These are phyloP conservation scores for Alternaria ethzedia DNA, from an alignment of 2,329 filamentous ascomycete genomes.

Conservation along the genomic window DNA sequence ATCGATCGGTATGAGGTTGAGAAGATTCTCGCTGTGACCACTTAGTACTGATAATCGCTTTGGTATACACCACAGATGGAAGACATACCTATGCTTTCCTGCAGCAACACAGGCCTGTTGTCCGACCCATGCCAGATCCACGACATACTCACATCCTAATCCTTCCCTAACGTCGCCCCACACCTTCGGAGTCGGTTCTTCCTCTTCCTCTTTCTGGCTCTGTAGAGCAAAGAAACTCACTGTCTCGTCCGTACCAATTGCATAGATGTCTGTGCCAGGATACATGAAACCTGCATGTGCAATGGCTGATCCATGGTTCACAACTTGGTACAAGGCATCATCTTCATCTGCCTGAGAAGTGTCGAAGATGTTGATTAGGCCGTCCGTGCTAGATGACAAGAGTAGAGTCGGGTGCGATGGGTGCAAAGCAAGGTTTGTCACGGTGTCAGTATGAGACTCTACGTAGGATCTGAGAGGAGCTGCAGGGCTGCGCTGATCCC, in stretches of 20 bases:
- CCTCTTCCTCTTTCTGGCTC: constrained; percentile 66
- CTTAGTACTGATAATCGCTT: constrained; percentile 1
- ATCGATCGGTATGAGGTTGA: constrained; percentile 41
- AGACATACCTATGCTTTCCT: constrained; percentile 71
- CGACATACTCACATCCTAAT: constrained; percentile 76
- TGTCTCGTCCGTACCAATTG: constrained; percentile 78
- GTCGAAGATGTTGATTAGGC: constrained; percentile 79
- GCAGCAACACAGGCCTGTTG: constrained; percentile 68
- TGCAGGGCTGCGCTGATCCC: constrained; percentile 51
- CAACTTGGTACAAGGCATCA: constrained; percentile 76
- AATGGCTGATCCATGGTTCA: constrained; percentile 78
- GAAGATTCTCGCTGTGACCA: constrained; percentile 25
- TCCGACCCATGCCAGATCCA: constrained; percentile 68
- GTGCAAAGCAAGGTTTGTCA: constrained; percentile 68
- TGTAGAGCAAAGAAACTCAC: constrained; percentile 75
- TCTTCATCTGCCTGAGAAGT: constrained; percentile 70
- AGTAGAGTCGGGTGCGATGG: constrained; percentile 66
- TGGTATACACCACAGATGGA: neutral
- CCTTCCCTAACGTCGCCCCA: constrained; percentile 73
- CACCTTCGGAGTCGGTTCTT: constrained; percentile 52
- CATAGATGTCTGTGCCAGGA: constrained; percentile 61
- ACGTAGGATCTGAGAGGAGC: constrained; percentile 49
- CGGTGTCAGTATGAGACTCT: constrained; percentile 63
- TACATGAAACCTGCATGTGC: constrained; percentile 77
- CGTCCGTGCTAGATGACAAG: constrained; percentile 80